Percentiles rank a stretch among this genome's conserved stretches.
phyloP scores from a whole-genome alignment of 1,284 basidiomycete species.

The Irpex sp. region DNA sequence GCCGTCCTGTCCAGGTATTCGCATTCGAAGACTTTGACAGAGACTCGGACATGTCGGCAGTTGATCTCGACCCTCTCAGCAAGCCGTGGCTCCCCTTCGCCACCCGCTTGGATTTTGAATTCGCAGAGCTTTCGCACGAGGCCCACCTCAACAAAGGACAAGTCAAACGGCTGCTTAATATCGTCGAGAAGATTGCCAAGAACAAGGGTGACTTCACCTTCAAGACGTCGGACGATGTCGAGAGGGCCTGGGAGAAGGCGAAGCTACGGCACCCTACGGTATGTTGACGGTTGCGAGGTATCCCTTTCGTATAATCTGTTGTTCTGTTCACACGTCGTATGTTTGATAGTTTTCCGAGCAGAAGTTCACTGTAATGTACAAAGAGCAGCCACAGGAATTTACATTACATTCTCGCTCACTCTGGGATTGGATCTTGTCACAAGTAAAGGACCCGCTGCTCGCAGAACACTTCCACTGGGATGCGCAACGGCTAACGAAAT shows the following conservation, averaged over 20 bases:
- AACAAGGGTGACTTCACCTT: not conserved
- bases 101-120: constrained; percentile 5
- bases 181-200: constrained; percentile 2
- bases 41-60: not conserved
- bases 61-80: not conserved
- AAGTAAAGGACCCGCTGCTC: constrained; percentile 30
- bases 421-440: constrained; percentile 34
- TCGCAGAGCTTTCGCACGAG: constrained; percentile 3
- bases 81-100: constrained; percentile 7
- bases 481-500: constrained; percentile 29
- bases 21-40: not conserved
- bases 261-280: constrained; percentile 7
- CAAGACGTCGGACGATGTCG: not conserved
- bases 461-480: constrained; percentile 35
- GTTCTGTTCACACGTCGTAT: not conserved
- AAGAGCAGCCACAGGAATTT: constrained; percentile 33
- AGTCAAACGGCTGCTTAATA: not conserved
- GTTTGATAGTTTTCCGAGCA: constrained; percentile 21
- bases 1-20: not conserved
- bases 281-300: not conserved
- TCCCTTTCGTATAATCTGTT: too few relatives aligned
- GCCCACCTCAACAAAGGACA: constrained; percentile 8
- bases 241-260: constrained; percentile 7
- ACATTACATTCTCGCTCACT: constrained; percentile 24
- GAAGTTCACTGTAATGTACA: constrained; percentile 28